Percentiles rank a stretch among this genome's conserved stretches.
Evolutionary conservation across 495 filamentous ascomycete genomes (phyloP).

Genomic region (Lasiosphaeria ovina): DNA sequence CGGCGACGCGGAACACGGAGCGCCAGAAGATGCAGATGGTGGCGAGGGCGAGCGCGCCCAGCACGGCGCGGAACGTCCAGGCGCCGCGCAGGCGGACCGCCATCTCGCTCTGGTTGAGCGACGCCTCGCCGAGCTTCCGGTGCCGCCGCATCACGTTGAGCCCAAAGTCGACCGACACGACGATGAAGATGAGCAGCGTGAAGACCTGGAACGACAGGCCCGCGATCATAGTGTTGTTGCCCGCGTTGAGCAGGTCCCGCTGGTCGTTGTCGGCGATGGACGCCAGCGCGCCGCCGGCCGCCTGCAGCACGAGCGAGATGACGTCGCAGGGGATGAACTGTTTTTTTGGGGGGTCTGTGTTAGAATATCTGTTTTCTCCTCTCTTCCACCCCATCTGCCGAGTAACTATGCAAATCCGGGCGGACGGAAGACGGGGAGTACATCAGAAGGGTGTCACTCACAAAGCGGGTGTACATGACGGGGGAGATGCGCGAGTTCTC

Average conservation of each 20-base stretch:
- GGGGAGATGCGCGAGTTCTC: slow-evolving; percentile 62
- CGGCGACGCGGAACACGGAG: slow-evolving; percentile 61
- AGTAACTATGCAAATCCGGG: background rate
- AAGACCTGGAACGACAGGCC: slow-evolving; percentile 59
- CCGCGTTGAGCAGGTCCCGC: slow-evolving; percentile 29
- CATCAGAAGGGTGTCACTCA: slow-evolving; percentile 16
- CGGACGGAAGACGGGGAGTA: background rate
- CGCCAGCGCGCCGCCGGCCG: slow-evolving; percentile 60
- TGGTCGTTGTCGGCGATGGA: slow-evolving; percentile 43
- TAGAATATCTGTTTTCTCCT: background rate
- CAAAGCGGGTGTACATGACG: slow-evolving; percentile 47
- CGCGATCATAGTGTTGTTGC: slow-evolving; percentile 66
- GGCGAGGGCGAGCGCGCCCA: slow-evolving; percentile 45
- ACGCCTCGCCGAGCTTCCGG: slow-evolving; percentile 21
- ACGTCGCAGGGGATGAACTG: slow-evolving; percentile 63
- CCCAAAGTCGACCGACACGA: slow-evolving; percentile 43
- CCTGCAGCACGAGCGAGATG: slow-evolving; percentile 61
- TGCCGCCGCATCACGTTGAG: slow-evolving; percentile 30
- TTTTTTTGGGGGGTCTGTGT: slow-evolving; percentile 9
- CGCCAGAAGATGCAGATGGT: slow-evolving; percentile 61
- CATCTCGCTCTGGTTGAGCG: slow-evolving; percentile 27
- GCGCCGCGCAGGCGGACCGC: slow-evolving; percentile 22
- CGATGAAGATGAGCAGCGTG: slow-evolving; percentile 49
- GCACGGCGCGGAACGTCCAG: slow-evolving; percentile 38
- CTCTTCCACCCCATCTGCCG: background rate